Conservation (phyloP, 192 early-diverging fungal species). For the Entrophospora sp. region DNA sequence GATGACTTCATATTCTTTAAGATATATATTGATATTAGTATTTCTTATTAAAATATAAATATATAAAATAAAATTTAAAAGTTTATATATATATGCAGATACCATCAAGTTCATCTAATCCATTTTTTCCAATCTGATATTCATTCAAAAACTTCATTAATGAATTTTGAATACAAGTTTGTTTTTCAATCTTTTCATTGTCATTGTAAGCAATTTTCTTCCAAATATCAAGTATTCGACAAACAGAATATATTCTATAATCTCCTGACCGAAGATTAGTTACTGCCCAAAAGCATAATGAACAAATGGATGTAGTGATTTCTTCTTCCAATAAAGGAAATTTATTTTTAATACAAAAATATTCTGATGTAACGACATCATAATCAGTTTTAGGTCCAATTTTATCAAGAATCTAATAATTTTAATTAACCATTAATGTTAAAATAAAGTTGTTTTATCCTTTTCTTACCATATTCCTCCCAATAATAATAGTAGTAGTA, state of each 20-base stretch:
- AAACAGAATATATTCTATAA: conserved; percentile 37
- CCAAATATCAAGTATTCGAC: conserved; percentile 35
- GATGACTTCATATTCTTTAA: conserved; percentile 27
- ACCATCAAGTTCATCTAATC: neutral
- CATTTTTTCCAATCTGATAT: conserved; percentile 17
- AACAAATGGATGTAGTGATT: conserved; percentile 23
- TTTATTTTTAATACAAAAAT: conserved; percentile 19
- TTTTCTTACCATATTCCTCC: neutral
- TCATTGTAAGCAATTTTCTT: conserved; percentile 18
- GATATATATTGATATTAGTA: neutral
- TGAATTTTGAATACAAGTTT: conserved; percentile 33
- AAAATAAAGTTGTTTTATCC: neutral
- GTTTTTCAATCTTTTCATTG: conserved; percentile 11
- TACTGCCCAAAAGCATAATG: conserved; percentile 45
- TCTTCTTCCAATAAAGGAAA: conserved; percentile 1
- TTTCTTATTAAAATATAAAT: too few species aligned
- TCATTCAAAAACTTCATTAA: conserved; percentile 42
- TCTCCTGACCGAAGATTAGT: conserved; percentile 36
- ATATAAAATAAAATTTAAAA: too few species aligned
- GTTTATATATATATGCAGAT: too few species aligned
- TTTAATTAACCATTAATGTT: neutral
- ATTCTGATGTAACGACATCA: conserved; percentile 19
- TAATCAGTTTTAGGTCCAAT: conserved; percentile 19
- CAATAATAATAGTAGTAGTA: neutral
- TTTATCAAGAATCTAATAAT: conserved; percentile 28